A percentile compares a stretch with the other conserved stretches of the same genome.
These are phyloP conservation scores for Globisporangium perplexum DNA, from an alignment of 352 stramenopile genomes.

Conservation along the genomic window DNA sequence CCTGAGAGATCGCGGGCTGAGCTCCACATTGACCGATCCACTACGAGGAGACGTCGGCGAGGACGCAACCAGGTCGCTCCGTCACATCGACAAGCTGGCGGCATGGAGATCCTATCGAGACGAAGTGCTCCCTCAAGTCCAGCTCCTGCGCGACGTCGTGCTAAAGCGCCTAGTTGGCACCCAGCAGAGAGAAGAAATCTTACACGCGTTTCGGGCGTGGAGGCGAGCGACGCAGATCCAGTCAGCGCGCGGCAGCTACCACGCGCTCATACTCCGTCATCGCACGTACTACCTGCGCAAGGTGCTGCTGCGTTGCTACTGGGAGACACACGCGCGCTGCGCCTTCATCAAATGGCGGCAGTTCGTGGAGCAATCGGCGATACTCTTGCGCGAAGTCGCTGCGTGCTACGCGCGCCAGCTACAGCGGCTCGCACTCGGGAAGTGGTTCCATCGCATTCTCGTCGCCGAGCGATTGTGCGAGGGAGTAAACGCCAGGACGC, in stretches of 20 bases:
- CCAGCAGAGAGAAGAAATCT: not conserved
- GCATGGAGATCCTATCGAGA: not conserved
- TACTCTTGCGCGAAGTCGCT: not conserved
- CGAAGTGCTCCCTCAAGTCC: not conserved
- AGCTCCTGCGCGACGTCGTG: not conserved
- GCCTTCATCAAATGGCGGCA: slow-evolving; percentile 3
- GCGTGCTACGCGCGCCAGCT: not conserved
- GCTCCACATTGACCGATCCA: not conserved
- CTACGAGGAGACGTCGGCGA: not conserved
- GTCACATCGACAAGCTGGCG: not conserved
- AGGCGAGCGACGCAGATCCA: not conserved
- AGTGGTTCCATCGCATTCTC: slow-evolving; percentile 9
- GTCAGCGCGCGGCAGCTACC: not conserved
- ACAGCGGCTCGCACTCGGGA: slow-evolving; percentile 1
- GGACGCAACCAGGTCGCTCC: not conserved
- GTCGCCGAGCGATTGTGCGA: slow-evolving; percentile 5
- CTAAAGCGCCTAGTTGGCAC: slow-evolving; percentile 1
- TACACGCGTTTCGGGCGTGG: not conserved
- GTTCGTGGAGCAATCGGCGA: not conserved
- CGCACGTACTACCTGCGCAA: slow-evolving; percentile 6
- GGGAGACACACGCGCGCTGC: not conserved
- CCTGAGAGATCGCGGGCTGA: not conserved
- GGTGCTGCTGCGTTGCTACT: slow-evolving; percentile 3
- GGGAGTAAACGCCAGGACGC: not conserved
- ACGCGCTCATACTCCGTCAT: not conserved